Evolutionary conservation across 495 filamentous ascomycete species (phyloP).

Genomic region (Tuber microsphaerosporum): DNA sequence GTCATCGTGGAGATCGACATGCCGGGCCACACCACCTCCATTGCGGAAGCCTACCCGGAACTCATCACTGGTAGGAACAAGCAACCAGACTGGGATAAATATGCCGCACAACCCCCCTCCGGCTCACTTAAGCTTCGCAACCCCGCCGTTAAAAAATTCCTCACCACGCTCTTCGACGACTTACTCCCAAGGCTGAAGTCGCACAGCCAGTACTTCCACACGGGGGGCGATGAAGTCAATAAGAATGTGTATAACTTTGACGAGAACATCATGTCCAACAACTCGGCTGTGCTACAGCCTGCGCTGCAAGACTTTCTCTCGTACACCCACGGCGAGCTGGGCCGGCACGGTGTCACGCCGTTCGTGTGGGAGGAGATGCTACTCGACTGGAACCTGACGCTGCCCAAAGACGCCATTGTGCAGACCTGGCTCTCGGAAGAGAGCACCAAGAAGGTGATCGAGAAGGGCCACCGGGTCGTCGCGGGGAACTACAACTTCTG

Average conservation of each 20-base stretch:
- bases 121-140: slow-evolving; percentile 68
- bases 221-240: slow-evolving; percentile 78
- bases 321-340: slow-evolving; percentile 55
- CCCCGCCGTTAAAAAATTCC: slow-evolving; percentile 57
- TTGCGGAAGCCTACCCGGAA: slow-evolving; percentile 59
- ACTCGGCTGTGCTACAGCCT: slow-evolving; percentile 55
- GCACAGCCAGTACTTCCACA: slow-evolving; percentile 68
- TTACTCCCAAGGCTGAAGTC: slow-evolving; percentile 62
- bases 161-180: slow-evolving; percentile 62
- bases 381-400: slow-evolving; percentile 62
- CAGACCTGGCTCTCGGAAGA: slow-evolving; percentile 63
- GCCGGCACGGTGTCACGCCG: slow-evolving; percentile 55
- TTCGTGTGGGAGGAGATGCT: slow-evolving; percentile 81
- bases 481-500: slow-evolving; percentile 69
- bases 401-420: slow-evolving; percentile 58
- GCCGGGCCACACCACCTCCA: slow-evolving; percentile 68
- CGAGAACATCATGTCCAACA: slow-evolving; percentile 58
- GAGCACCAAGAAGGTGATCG: slow-evolving; percentile 51
- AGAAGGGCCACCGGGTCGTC: slow-evolving; percentile 59
- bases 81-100: slow-evolving; percentile 58
- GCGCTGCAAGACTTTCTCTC: slow-evolving; percentile 67
- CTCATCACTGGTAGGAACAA: slow-evolving; percentile 65
- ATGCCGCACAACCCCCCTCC: slow-evolving; percentile 67
- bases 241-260: slow-evolving; percentile 65
- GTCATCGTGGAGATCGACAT: slow-evolving; percentile 73